Evolutionary conservation across 2,329 filamentous ascomycete species (phyloP).

Genomic region (Venturia effusa): DNA sequence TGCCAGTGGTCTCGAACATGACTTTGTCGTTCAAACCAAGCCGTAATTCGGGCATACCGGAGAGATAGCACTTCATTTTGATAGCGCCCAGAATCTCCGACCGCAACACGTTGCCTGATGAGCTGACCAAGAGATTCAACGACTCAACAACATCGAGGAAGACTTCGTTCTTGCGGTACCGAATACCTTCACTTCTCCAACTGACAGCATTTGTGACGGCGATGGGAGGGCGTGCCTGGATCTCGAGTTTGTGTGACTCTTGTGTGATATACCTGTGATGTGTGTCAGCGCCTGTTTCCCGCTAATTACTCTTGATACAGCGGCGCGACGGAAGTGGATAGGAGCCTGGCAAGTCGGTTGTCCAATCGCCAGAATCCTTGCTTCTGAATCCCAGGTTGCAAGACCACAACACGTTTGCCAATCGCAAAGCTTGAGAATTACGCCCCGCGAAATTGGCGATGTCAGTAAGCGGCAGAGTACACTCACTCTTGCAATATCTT

Average conservation of each 20-base stretch:
- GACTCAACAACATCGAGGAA: conserved; percentile 97
- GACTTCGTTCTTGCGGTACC: conserved; percentile 98
- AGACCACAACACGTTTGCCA: conserved; percentile 4
- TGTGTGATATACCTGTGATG: conserved; percentile 75
- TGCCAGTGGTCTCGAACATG: conserved; percentile 97
- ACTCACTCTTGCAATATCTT: conserved; percentile 89
- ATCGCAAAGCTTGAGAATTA: neutral
- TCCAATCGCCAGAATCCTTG: neutral
- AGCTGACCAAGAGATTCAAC: conserved; percentile 86
- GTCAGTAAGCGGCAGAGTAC: neutral
- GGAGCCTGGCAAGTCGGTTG: neutral
- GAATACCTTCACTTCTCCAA: conserved; percentile 94
- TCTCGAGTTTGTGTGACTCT: conserved; percentile 95
- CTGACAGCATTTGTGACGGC: conserved; percentile 97
- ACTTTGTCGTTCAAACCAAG: conserved; percentile 96
- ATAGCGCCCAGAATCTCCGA: conserved; percentile 94
- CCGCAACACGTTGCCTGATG: conserved; percentile 87
- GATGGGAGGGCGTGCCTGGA: conserved; percentile 91
- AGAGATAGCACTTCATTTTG: conserved; percentile 99
- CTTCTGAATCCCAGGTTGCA: neutral
- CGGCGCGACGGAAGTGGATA: neutral
- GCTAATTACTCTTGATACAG: neutral
- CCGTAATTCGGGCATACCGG: conserved; percentile 92
- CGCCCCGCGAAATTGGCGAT: neutral
- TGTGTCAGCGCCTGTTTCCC: neutral